phyloP scores from a whole-genome alignment of 2,329 filamentous ascomycete species.

The Penicillium palitans region DNA sequence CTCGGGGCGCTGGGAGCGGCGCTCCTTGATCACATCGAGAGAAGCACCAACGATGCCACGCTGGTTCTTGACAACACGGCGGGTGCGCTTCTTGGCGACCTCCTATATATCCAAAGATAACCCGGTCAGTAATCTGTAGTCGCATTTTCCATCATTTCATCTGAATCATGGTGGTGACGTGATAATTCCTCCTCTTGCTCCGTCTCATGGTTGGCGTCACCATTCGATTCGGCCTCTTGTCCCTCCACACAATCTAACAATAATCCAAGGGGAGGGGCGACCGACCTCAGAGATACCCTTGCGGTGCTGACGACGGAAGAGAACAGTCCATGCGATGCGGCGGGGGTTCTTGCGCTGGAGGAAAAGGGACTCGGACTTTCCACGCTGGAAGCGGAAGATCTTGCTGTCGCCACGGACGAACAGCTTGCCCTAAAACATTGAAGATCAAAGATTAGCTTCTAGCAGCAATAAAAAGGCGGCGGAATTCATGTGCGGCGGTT shows the following conservation, averaged over 20 bases:
- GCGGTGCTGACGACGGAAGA: slow-evolving; percentile 98
- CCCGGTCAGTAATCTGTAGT: slow-evolving; percentile 30
- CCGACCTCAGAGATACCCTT: slow-evolving; percentile 99
- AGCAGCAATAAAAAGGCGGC: background rate
- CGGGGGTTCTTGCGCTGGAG: slow-evolving; percentile 99
- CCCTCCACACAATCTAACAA: slow-evolving; percentile 17
- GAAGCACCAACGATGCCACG: slow-evolving; percentile 98
- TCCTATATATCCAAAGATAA: slow-evolving; percentile 64
- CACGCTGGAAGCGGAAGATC: slow-evolving; percentile 99
- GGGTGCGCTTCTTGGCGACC: slow-evolving; percentile 99
- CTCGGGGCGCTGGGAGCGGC: slow-evolving; percentile 90
- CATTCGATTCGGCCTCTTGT: slow-evolving; percentile 9
- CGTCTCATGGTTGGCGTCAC: slow-evolving; percentile 4
- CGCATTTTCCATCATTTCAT: slow-evolving; percentile 8
- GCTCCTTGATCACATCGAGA: slow-evolving; percentile 99
- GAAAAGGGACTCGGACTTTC: slow-evolving; percentile 99
- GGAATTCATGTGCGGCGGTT: slow-evolving; percentile 12
- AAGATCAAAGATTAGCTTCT: slow-evolving; percentile 36
- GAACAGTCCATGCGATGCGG: slow-evolving; percentile 97
- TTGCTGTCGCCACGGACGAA: slow-evolving; percentile 99
- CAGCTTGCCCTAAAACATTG: slow-evolving; percentile 81
- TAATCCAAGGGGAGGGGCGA: slow-evolving; percentile 32
- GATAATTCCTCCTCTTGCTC: slow-evolving; percentile 18
- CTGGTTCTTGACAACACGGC: slow-evolving; percentile 97
- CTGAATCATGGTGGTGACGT: slow-evolving; percentile 3